phyloP scores from a whole-genome alignment of 2,329 filamentous ascomycete species.

The Penicillium glabrum region DNA sequence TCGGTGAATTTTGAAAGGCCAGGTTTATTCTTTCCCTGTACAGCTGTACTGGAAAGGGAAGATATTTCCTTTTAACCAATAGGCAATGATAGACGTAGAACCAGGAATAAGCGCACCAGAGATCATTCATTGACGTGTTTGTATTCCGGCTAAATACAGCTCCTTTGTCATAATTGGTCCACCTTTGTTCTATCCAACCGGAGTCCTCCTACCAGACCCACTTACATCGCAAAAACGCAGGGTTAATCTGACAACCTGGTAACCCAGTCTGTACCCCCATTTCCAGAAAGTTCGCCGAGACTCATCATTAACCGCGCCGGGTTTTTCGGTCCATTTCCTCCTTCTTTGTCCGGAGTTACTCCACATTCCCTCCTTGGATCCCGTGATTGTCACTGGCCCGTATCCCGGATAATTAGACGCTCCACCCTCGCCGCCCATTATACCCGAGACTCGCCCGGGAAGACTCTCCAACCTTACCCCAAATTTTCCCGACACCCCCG shows the following conservation, averaged over 20 bases:
- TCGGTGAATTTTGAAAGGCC: background rate
- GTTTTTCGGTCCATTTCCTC: background rate
- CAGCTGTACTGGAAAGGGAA: too few species aligned
- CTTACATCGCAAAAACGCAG: background rate
- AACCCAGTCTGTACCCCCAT: background rate
- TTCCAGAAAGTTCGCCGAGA: constrained; percentile 8
- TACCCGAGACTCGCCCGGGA: constrained; percentile 16
- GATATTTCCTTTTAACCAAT: background rate
- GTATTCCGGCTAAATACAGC: constrained; percentile 11
- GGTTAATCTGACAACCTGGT: too few species aligned
- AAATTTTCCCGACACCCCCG: constrained; percentile 5
- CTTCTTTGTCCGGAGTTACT: background rate
- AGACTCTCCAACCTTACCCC: background rate
- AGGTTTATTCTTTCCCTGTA: background rate
- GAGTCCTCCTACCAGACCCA: background rate
- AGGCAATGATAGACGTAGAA: background rate
- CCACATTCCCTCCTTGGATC: background rate
- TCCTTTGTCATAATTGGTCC: background rate
- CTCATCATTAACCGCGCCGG: background rate
- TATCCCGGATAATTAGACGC: constrained; percentile 17
- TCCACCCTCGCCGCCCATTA: constrained; percentile 9
- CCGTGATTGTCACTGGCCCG: background rate
- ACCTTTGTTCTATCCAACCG: background rate
- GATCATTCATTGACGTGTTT: background rate
- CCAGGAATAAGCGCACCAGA: background rate